Percentiles rank a stretch among this genome's conserved stretches.
These are phyloP conservation scores for Ascobolus immersus DNA, from an alignment of 495 filamentous ascomycete genomes.

Conservation along the genomic window DNA sequence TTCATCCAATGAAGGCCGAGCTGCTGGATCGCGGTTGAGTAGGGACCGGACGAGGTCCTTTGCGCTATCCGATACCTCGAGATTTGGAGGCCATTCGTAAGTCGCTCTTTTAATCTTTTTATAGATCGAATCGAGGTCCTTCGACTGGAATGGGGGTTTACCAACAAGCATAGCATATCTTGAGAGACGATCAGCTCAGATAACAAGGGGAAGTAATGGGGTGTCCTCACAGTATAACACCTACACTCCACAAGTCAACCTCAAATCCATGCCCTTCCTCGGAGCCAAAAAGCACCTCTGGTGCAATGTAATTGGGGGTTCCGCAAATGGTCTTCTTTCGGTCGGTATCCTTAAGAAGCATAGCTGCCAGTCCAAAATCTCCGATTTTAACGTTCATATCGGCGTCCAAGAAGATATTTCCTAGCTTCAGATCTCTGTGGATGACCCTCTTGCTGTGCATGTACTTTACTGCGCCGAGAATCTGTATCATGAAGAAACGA, in stretches of 20 bases:
- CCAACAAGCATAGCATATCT: slow-evolving; percentile 59
- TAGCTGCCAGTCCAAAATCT: slow-evolving; percentile 88
- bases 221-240: slow-evolving; percentile 65
- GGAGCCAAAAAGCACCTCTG: slow-evolving; percentile 37
- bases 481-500: slow-evolving; percentile 73
- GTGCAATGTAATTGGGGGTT: slow-evolving; percentile 95
- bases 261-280: slow-evolving; percentile 20
- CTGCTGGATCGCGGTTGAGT: slow-evolving; percentile 43
- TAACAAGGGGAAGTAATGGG: not conserved
- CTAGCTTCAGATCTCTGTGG: slow-evolving; percentile 91
- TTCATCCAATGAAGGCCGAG: slow-evolving; percentile 50
- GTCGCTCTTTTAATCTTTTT: slow-evolving; percentile 13
- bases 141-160: slow-evolving; percentile 71
- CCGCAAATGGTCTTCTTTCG: slow-evolving; percentile 80
- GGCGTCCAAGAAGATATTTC: slow-evolving; percentile 84
- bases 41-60: slow-evolving; percentile 55
- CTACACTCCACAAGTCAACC: slow-evolving; percentile 92
- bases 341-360: slow-evolving; percentile 65
- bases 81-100: slow-evolving; percentile 13
- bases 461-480: slow-evolving; percentile 88
- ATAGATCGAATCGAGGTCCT: slow-evolving; percentile 68
- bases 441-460: slow-evolving; percentile 86
- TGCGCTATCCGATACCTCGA: slow-evolving; percentile 19
- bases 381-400: slow-evolving; percentile 97
- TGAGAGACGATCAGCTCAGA: too few relatives aligned